Conservation (phyloP, 129 eudicot species). For the carrot (Daucus carota) region DH1_v3.0 NC_030384.2:46063501-46064000, state of each 20-base stretch:
- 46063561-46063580: too few relatives aligned
- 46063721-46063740: neutral
- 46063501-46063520: too few relatives aligned
- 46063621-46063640: neutral
- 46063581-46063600: too few relatives aligned
- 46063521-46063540: too few relatives aligned
- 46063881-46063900: neutral
- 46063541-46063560: too few relatives aligned
- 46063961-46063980: neutral
- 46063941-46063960: neutral
- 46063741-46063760: neutral
- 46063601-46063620: neutral
- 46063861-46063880: neutral
- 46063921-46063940: neutral
- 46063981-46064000: neutral
- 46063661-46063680: neutral
- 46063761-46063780: neutral
- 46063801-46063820: conserved; percentile 4
- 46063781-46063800: neutral
- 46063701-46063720: conserved; percentile 2
- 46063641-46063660: neutral
- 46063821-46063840: neutral
- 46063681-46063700: neutral
- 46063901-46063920: neutral
- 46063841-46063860: neutral